Conservation (phyloP, 164 flowering plant species). For the Piper longum region DNA sequence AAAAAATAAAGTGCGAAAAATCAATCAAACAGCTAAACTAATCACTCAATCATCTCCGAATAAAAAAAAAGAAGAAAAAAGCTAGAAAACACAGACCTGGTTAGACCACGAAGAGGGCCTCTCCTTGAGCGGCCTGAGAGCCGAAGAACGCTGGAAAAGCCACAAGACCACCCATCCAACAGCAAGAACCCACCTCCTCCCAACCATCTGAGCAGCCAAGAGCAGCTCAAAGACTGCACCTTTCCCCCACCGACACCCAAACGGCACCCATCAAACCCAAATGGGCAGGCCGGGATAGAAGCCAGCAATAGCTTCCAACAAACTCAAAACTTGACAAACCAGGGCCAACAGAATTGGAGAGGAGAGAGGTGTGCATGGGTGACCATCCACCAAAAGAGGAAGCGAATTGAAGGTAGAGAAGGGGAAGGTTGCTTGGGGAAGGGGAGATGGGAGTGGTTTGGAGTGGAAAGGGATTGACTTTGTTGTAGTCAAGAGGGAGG, state of each 20-base stretch:
- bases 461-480: too few relatives aligned
- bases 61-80: not conserved
- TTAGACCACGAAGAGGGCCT: conserved; percentile 63
- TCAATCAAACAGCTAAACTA: too few relatives aligned
- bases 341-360: conserved; percentile 2
- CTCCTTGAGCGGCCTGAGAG: conserved; percentile 78
- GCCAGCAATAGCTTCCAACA: conserved; percentile 29
- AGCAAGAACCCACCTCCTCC: conserved; percentile 12
- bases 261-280: conserved; percentile 10
- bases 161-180: conserved; percentile 9
- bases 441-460: too few relatives aligned
- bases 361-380: not conserved
- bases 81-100: conserved; percentile 33
- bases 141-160: conserved; percentile 21
- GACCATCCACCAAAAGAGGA: too few relatives aligned
- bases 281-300: not conserved
- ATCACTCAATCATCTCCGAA: not conserved
- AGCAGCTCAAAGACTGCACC: not conserved
- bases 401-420: too few relatives aligned
- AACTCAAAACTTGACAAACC: conserved; percentile 20
- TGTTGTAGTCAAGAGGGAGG: too few relatives aligned
- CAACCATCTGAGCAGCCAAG: not conserved
- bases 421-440: too few relatives aligned
- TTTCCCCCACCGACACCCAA: not conserved
- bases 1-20: too few relatives aligned